A percentile compares a stretch with the other conserved stretches of the same genome.
These are phyloP conservation scores for Mycena metata DNA, from an alignment of 768 basidiomycete genomes.

Conservation along the genomic window DNA sequence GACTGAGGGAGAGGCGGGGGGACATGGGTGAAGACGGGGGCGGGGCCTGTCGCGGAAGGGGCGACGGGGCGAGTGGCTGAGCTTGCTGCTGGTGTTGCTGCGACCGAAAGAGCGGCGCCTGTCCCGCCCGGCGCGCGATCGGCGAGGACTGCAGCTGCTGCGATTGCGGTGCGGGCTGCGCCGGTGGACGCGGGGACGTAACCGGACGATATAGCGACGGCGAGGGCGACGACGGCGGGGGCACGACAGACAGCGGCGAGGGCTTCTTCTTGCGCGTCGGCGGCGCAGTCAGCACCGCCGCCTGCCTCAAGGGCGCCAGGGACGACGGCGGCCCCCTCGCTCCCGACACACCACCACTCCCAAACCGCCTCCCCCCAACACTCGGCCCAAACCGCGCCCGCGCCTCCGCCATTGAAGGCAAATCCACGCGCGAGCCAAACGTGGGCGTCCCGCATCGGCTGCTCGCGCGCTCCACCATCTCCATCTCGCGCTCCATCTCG, in stretches of 20 bases:
- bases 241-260: constrained; percentile 47
- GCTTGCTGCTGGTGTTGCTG: constrained; percentile 33
- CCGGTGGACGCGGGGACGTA: constrained; percentile 21
- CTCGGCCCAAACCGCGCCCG: constrained; percentile 55
- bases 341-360: constrained; percentile 13
- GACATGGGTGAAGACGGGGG: constrained; percentile 46
- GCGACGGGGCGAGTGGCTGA: constrained; percentile 26
- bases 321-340: constrained; percentile 15
- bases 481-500: constrained; percentile 42
- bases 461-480: constrained; percentile 58
- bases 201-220: constrained; percentile 27
- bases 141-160: constrained; percentile 39
- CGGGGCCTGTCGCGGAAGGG: constrained; percentile 37
- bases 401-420: constrained; percentile 62
- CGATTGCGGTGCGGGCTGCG: constrained; percentile 15
- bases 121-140: constrained; percentile 39
- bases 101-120: constrained; percentile 41
- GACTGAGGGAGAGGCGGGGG: constrained; percentile 38
- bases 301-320: constrained; percentile 41
- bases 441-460: constrained; percentile 74
- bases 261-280: constrained; percentile 51
- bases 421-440: constrained; percentile 66
- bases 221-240: constrained; percentile 40
- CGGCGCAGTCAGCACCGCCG: constrained; percentile 39
- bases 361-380: constrained; percentile 33